Evolutionary conservation across 345 rosid species (phyloP), one percentile per base, ranked within the genome.

Genomic region (Rhodamnia rubescens): DNA sequence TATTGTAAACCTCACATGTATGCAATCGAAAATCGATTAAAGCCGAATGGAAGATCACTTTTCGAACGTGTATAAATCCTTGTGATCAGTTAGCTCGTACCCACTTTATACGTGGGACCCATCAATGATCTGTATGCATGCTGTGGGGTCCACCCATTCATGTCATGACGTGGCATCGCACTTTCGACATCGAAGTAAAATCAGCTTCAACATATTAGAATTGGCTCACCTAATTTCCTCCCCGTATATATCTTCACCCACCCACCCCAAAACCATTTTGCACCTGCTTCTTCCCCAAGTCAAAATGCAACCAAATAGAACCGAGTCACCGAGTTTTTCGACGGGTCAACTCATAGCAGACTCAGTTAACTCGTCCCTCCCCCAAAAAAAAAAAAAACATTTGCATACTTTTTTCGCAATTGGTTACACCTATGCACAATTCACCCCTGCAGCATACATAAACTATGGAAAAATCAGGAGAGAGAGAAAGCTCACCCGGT

Each of bases 401-500:
- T 49, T 42, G 53, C 5, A 15, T 52, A 13, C 18, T 3, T 5
- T 18, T 53, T 16, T 11, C 8, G 57, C 24, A 54, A 20, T 2
- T 54, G 26, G 84, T 8, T 42, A 82, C 55, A n/a, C 51, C 52
- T 18, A 49, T 15, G 36, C 11, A 49, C 82, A 27, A 18, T 14
- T 21, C 44, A 1, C 26, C 55, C 57, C 29, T n/a, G 14, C 42
- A 24, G 36, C 83, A 36, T 36, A 36, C 40, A n/a, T 20, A 16
- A 81, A 55, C 52, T 32, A 74, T 20, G 12, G 47, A 44, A 10
- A 44, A 50, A 24, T 40, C 58, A 57, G 49, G 49, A 75, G 44
- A 36, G 27, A 29, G 80, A 12, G 36, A 21, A n/a, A 53, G 29
- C 78, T 83, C 88, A 95, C 98, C 96, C 93, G 90, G 53, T 94